Evolutionary conservation across 129 eudicot species (phyloP).

Genomic region (Mikania micrantha): DNA sequence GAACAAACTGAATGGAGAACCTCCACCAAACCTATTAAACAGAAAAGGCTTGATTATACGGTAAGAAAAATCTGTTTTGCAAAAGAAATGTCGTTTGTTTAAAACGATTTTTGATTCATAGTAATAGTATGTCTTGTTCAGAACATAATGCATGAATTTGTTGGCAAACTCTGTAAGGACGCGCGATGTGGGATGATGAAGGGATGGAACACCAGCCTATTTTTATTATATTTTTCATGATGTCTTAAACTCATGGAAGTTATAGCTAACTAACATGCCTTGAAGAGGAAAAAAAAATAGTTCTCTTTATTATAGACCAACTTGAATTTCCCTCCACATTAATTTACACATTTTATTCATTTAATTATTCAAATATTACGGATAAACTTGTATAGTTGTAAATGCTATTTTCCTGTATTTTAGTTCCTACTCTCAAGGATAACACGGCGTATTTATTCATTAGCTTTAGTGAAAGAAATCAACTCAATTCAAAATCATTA

Average conservation of each 20-base stretch:
- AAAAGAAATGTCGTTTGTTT: not conserved
- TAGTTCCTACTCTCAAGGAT: too few relatives aligned
- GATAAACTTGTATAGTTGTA: too few relatives aligned
- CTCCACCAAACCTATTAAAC: conserved; percentile 41
- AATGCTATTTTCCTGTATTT: too few relatives aligned
- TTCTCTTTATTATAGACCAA: too few relatives aligned
- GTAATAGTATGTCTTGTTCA: not conserved
- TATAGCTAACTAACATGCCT: not conserved
- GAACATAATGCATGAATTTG: conserved; percentile 6
- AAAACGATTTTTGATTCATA: not conserved
- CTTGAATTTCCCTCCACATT: too few relatives aligned
- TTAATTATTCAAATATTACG: too few relatives aligned
- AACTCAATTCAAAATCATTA: too few relatives aligned
- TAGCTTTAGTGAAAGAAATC: too few relatives aligned
- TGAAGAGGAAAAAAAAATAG: not conserved
- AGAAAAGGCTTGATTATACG: conserved; percentile 25
- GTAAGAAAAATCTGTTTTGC: conserved; percentile 25
- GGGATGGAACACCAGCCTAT: not conserved
- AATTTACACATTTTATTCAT: too few relatives aligned
- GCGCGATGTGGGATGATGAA: not conserved
- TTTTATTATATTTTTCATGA: not conserved
- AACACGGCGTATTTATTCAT: too few relatives aligned
- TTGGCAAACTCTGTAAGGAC: not conserved
- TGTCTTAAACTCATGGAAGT: too few relatives aligned
- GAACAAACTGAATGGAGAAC: conserved; percentile 37